Percentiles rank a stretch among this genome's conserved stretches.
Evolutionary conservation across 352 stramenopile genomes (phyloP).

Genomic region (Stramenopiles sp.): DNA sequence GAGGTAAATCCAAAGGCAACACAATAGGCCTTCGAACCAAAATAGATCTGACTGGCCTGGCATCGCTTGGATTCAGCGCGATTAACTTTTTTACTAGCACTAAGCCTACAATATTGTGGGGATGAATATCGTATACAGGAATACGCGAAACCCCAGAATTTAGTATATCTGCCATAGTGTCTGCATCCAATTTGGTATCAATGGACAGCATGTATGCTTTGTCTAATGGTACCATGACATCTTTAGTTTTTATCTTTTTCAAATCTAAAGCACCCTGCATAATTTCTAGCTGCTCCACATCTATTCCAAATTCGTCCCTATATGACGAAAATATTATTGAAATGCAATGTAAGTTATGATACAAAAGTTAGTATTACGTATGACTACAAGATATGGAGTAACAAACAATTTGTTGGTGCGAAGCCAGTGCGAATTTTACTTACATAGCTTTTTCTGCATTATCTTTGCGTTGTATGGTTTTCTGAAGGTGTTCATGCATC

Average conservation of each 20-base stretch:
- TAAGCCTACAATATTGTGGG: conserved; percentile 49
- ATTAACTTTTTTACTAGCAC: too few relatives aligned
- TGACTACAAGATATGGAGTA: neutral
- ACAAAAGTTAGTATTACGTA: conserved; percentile 13
- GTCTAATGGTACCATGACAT: conserved; percentile 64
- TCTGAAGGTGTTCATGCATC: conserved; percentile 34
- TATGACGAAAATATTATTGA: conserved; percentile 1
- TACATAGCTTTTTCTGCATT: conserved; percentile 13
- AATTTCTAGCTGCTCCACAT: conserved; percentile 66
- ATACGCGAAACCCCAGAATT: conserved; percentile 58
- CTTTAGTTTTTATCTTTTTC: conserved; percentile 47
- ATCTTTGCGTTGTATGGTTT: neutral
- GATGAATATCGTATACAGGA: conserved; percentile 52
- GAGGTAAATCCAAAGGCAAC: too few relatives aligned
- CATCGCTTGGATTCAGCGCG: too few relatives aligned
- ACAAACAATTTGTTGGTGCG: neutral
- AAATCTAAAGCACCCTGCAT: conserved; percentile 70
- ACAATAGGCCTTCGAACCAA: too few relatives aligned
- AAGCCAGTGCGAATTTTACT: conserved; percentile 11
- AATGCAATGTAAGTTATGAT: conserved; percentile 8
- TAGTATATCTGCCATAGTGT: conserved; percentile 50
- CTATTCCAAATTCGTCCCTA: conserved; percentile 27
- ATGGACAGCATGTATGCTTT: conserved; percentile 62
- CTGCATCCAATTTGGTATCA: conserved; percentile 39
- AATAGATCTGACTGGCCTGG: too few relatives aligned